Evolutionary conservation across 768 basidiomycete species (phyloP), one percentile per base, ranked within the genome.

Genomic region (Aureoboletus auriporus): DNA sequence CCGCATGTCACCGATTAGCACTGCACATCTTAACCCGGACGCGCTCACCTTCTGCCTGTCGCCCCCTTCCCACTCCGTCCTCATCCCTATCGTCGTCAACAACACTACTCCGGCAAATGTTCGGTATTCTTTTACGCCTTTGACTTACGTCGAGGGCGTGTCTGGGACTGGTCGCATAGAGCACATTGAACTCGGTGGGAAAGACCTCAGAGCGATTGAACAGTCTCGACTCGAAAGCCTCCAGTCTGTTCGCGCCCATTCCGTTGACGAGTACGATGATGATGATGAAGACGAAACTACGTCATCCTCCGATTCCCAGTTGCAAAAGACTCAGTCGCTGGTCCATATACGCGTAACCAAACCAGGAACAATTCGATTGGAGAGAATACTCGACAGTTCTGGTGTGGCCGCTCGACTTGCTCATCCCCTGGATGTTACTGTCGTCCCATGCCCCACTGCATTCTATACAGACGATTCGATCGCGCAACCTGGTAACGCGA

Each of bases 1-100:
- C 44, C 83, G 87, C 54, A 85, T 94, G 78, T 90, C 92, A 0
- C 93, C 93, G 9, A 92, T 91, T 58, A 91, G 93, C 64, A 96
- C 93, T 3, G 94, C 93, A 5, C 84, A 86, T 17, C 73, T 98
- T 38, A 94, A 95, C 57, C 91, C 90, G 10, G 74, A 84, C 50
- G 74, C 69, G 12, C 74, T 80, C 44, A 82, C 81, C 4, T 93
- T 84, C 63, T 95, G 92, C 58, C 73, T 94, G 16, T 72, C 85
- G 2, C 64, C 74, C 9, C 69, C 75, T 39, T 69, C 73, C 9
- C 67, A 70, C 7, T 72, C 75, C 44, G 78, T 88, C 28, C 77
- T 91, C 45, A 71, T 96, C 40, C 94, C 94, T 1, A 69, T 96
- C 30, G 75, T 94, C 39, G 77, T 96, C 65, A 96, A 97, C 71